A percentile compares a stretch with the other conserved stretches of the same genome.
Conservation (phyloP, 2,329 filamentous ascomycete species). For the Pseudogymnoascus sp. region DNA sequence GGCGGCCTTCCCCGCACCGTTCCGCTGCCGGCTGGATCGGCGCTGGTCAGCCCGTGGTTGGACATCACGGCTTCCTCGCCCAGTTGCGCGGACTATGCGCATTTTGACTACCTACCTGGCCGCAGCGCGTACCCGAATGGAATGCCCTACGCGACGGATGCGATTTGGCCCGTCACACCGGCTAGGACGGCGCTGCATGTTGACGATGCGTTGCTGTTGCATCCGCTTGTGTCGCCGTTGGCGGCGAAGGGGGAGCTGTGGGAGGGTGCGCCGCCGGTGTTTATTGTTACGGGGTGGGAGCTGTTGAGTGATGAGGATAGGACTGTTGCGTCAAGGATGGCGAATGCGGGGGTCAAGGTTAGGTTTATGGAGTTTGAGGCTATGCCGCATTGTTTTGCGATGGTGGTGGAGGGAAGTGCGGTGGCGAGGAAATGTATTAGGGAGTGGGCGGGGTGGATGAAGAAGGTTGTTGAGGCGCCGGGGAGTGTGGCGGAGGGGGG, state of each 20-base stretch:
- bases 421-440: slow-evolving; percentile 45
- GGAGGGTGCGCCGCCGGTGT: slow-evolving; percentile 56
- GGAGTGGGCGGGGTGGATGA: slow-evolving; percentile 50
- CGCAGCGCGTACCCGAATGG: slow-evolving; percentile 27
- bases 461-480: slow-evolving; percentile 26
- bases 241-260: slow-evolving; percentile 43
- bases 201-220: slow-evolving; percentile 45
- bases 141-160: slow-evolving; percentile 39
- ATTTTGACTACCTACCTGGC: slow-evolving; percentile 57
- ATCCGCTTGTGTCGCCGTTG: slow-evolving; percentile 62
- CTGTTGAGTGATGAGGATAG: slow-evolving; percentile 59
- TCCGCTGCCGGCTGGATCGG: slow-evolving; percentile 58
- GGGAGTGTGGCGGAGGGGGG: slow-evolving; percentile 31
- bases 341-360: slow-evolving; percentile 49
- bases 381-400: slow-evolving; percentile 70
- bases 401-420: slow-evolving; percentile 42
- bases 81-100: slow-evolving; percentile 42
- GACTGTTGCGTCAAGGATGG: slow-evolving; percentile 50
- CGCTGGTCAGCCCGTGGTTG: slow-evolving; percentile 59
- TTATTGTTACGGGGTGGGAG: slow-evolving; percentile 63
- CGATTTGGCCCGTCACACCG: slow-evolving; percentile 48
- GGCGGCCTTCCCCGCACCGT: slow-evolving; percentile 49
- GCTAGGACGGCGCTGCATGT: slow-evolving; percentile 47
- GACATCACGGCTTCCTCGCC: slow-evolving; percentile 60
- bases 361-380: slow-evolving; percentile 66